Conservation (phyloP, 805 yeast species). For the Lipomyces orientalis region DNA sequence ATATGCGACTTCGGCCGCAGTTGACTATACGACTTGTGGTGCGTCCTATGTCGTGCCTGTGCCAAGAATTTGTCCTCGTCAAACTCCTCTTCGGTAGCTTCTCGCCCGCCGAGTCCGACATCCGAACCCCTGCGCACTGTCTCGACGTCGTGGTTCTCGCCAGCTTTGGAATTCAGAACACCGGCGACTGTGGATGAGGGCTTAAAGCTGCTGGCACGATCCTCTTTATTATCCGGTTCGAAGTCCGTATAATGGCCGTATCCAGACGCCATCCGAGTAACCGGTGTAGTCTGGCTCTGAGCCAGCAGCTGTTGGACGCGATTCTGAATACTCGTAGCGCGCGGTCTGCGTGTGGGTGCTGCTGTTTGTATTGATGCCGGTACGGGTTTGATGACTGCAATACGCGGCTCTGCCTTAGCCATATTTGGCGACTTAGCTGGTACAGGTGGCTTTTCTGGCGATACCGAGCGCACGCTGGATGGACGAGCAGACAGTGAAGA, state of each 20-base stretch:
- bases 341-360: slow-evolving; percentile 12
- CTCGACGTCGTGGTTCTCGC: slow-evolving; percentile 17
- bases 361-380: neutral
- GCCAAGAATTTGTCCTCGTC: slow-evolving; percentile 21
- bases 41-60: slow-evolving; percentile 16
- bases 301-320: slow-evolving; percentile 33
- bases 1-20: neutral
- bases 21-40: neutral
- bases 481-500: neutral
- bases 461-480: neutral
- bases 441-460: neutral
- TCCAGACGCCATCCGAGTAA: slow-evolving; percentile 66
- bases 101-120: neutral
- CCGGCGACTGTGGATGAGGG: slow-evolving; percentile 24
- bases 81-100: slow-evolving; percentile 1
- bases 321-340: slow-evolving; percentile 38
- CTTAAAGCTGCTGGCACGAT: neutral
- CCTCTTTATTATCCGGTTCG: neutral
- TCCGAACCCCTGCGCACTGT: slow-evolving; percentile 12
- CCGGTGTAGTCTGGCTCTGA: slow-evolving; percentile 45
- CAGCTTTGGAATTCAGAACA: slow-evolving; percentile 6
- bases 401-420: neutral
- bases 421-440: neutral
- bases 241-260: slow-evolving; percentile 68
- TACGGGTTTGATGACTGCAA: neutral